Base-by-base conservation (phyloP, 768 basidiomycete species). In the Rhizopogon sp. region DNA sequence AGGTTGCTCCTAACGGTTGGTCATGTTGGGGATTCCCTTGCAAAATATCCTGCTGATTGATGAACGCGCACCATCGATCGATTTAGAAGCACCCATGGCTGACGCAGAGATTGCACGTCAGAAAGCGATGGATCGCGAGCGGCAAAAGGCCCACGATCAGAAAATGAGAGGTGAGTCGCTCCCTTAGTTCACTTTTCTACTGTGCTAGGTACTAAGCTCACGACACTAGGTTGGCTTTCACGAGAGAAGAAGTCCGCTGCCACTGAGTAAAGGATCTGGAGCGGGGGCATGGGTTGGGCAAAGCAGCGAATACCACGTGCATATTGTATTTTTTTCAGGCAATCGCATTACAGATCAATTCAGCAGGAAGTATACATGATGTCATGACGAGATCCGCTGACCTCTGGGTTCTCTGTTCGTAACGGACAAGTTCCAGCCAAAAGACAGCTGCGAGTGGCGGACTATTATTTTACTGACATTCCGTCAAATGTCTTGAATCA, bases 101-200 rank as follows among this genome's bases (percentile, higher is more conserved):
- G 82, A 83, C n/a, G 77, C 79, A 10, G 91, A 93, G 64, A 70
- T 92, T 33, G 66, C 73, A 11, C 74, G 87, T 43, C 74, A 90
- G 43, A 78, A 79, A 14, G 77, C 66, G 2, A 77, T 77, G 37
- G 90, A 93, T 54, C 80, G 84, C 59, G 85, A 85, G 64, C 79
- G 82, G 43, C 85, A 88, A 58, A 80, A 72, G 58, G 78, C 66
- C 0, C 79, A 84, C 58, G 85, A 84, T 56, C 75, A 85, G 65
- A 92, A 87, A 67, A 72, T 92, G 66, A 87, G 85, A 75, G 91
- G 90, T 87, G 40, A 39, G 58, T 59, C 16, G 52, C 56, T 16
- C 9, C 44, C 0, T 25, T 29, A 1, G 14, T 6, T 22, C 31
- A 22, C 40, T 17, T 17, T 55, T 9, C 37, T 10, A 5, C 14